These are phyloP conservation scores for Parietaria judaica DNA, from an alignment of 306 rosid species.

Conservation along the genomic window DNA sequence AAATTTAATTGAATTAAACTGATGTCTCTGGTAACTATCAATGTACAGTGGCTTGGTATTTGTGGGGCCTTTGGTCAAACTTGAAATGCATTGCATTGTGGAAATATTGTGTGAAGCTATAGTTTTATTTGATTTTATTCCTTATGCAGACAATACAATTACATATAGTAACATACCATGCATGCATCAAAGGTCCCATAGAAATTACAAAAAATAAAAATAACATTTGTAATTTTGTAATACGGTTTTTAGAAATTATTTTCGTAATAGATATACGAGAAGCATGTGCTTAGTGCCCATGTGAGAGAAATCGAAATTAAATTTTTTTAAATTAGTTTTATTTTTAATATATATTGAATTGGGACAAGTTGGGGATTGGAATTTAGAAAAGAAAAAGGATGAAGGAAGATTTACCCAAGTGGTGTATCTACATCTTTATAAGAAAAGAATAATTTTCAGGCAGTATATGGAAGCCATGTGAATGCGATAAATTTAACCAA, in stretches of 20 bases:
- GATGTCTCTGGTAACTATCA: background rate
- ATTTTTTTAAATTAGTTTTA: background rate
- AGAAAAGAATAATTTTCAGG: background rate
- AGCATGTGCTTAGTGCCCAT: conserved; percentile 14
- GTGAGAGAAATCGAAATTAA: background rate
- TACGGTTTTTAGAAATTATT: no score
- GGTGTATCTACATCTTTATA: background rate
- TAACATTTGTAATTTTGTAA: no score
- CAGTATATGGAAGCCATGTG: conserved; percentile 25
- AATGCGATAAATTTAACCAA: conserved; percentile 13
- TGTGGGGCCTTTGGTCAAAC: background rate
- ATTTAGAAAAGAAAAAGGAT: background rate
- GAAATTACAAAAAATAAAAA: no score
- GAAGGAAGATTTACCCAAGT: conserved; percentile 2
- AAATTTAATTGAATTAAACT: background rate
- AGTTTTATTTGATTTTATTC: no score
- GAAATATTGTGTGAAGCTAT: no score
- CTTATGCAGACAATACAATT: no score
- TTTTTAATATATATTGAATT: background rate
- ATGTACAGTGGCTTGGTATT: background rate
- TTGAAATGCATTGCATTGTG: no score
- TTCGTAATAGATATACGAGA: background rate
- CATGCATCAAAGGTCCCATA: no score
- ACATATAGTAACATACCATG: no score
- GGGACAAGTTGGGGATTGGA: conserved; percentile 6